Percentiles rank a stretch among this genome's conserved stretches.
Evolutionary conservation across 805 yeast genomes (phyloP).

Genomic region (Metschnikowia aberdeeniae): DNA sequence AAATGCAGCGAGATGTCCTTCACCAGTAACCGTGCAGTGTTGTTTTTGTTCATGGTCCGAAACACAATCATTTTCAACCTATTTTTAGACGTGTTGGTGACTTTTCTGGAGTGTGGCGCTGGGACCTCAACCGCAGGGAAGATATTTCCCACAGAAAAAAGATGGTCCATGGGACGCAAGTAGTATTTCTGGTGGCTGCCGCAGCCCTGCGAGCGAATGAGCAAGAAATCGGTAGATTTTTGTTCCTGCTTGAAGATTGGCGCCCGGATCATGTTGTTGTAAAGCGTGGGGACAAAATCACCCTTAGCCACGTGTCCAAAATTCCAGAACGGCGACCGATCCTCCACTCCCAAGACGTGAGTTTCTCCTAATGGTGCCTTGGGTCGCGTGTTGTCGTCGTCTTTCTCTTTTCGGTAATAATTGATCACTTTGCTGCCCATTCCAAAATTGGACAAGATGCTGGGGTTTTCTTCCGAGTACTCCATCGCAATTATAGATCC

Average conservation of each 20-base stretch:
- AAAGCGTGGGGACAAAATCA: slow-evolving; percentile 86
- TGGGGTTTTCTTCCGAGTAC: slow-evolving; percentile 85
- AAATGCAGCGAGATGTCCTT: slow-evolving; percentile 87
- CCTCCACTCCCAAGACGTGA: slow-evolving; percentile 92
- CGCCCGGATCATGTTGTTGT: slow-evolving; percentile 87
- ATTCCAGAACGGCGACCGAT: slow-evolving; percentile 96
- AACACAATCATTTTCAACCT: slow-evolving; percentile 91
- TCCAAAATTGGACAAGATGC: slow-evolving; percentile 81
- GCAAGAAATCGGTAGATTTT: slow-evolving; percentile 71
- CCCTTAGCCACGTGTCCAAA: slow-evolving; percentile 97
- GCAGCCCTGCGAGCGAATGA: slow-evolving; percentile 75
- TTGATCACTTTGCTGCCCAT: slow-evolving; percentile 94
- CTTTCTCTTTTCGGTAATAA: slow-evolving; percentile 80
- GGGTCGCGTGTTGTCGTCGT: slow-evolving; percentile 82
- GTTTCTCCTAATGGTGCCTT: slow-evolving; percentile 90
- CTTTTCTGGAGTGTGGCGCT: slow-evolving; percentile 95
- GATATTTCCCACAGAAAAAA: slow-evolving; percentile 87
- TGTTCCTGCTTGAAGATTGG: slow-evolving; percentile 89
- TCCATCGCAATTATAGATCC: slow-evolving; percentile 77
- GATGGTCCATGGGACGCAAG: slow-evolving; percentile 61
- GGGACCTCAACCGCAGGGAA: slow-evolving; percentile 94
- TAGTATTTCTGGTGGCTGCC: slow-evolving; percentile 69
- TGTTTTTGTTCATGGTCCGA: slow-evolving; percentile 74
- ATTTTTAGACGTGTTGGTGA: slow-evolving; percentile 87
- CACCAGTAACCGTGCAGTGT: slow-evolving; percentile 71